These are phyloP conservation scores for Handroanthus guayacan DNA, from an alignment of 257 asterid species.

Conservation along the genomic window DNA sequence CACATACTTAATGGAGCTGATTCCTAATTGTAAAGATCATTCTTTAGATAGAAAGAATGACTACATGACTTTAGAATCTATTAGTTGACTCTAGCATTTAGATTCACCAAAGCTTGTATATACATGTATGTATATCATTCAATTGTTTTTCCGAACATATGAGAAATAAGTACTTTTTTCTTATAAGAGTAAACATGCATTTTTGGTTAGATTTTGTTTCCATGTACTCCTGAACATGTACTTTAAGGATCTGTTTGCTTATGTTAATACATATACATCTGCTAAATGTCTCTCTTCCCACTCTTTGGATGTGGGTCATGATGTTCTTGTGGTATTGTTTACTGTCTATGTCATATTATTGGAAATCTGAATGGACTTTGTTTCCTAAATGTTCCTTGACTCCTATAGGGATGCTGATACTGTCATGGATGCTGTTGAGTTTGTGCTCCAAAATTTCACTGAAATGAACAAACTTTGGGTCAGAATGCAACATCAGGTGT, in stretches of 20 bases:
- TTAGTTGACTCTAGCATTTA: constrained; percentile 22
- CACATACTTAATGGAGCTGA: neutral
- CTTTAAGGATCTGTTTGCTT: constrained; percentile 12
- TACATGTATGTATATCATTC: constrained; percentile 13
- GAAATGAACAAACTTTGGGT: constrained; percentile 99
- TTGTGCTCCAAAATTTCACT: constrained; percentile 97
- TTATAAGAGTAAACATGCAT: constrained; percentile 6
- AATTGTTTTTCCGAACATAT: constrained; percentile 1
- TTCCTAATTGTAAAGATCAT: neutral
- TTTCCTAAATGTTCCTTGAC: constrained; percentile 32
- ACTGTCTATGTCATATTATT: constrained; percentile 17
- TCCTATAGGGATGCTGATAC: constrained; percentile 90
- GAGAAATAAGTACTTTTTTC: neutral
- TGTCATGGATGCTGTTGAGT: constrained; percentile 88
- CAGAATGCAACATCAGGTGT: constrained; percentile 99
- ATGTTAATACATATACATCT: constrained; percentile 1
- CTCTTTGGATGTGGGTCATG: neutral
- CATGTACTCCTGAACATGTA: constrained; percentile 12
- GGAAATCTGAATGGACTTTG: constrained; percentile 26
- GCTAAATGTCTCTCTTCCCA: neutral
- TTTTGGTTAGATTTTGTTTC: neutral
- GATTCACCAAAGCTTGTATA: constrained; percentile 10
- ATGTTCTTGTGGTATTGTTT: constrained; percentile 25
- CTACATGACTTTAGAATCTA: constrained; percentile 13
- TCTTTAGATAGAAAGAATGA: neutral